Evolutionary conservation across 306 rosid species (phyloP).

Genomic region (Dalbergia cochinchinensis): DNA sequence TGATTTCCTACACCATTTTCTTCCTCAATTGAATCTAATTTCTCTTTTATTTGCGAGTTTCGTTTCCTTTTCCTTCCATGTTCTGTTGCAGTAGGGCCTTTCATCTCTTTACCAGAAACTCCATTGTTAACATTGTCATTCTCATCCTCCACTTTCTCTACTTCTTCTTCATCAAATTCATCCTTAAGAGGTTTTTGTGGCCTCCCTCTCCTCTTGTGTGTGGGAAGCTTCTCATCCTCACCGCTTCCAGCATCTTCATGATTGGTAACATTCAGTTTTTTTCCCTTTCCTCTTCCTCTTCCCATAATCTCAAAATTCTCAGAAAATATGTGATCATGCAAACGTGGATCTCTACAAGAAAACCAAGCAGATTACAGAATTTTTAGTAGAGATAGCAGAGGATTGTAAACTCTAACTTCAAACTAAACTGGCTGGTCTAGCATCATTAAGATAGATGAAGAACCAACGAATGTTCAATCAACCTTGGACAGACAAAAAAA

Average conservation of each 20-base stretch:
- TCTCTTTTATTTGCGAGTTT: constrained; percentile 55
- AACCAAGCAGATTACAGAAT: not conserved
- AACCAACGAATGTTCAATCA: constrained; percentile 24
- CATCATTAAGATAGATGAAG: not conserved
- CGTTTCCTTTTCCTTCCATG: constrained; percentile 65
- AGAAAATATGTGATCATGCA: constrained; percentile 58
- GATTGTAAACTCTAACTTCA: constrained; percentile 32
- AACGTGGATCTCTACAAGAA: constrained; percentile 57
- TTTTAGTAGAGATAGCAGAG: constrained; percentile 8
- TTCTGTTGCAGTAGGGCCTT: constrained; percentile 50
- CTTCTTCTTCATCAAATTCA: constrained; percentile 60
- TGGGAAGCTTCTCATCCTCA: constrained; percentile 63
- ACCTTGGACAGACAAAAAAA: not conserved
- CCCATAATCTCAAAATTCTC: constrained; percentile 63
- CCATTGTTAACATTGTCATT: constrained; percentile 57
- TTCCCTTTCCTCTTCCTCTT: constrained; percentile 76
- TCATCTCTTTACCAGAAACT: constrained; percentile 50
- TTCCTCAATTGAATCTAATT: constrained; percentile 53
- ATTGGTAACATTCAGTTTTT: constrained; percentile 57
- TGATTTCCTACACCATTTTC: constrained; percentile 57
- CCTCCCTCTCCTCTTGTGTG: constrained; percentile 67
- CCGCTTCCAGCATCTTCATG: constrained; percentile 60
- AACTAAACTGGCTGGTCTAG: not conserved
- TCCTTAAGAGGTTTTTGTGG: constrained; percentile 64
- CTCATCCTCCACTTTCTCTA: constrained; percentile 56